These are phyloP conservation scores for Cercis canadensis DNA, from an alignment of 306 rosid genomes.

Conservation along the genomic window DNA sequence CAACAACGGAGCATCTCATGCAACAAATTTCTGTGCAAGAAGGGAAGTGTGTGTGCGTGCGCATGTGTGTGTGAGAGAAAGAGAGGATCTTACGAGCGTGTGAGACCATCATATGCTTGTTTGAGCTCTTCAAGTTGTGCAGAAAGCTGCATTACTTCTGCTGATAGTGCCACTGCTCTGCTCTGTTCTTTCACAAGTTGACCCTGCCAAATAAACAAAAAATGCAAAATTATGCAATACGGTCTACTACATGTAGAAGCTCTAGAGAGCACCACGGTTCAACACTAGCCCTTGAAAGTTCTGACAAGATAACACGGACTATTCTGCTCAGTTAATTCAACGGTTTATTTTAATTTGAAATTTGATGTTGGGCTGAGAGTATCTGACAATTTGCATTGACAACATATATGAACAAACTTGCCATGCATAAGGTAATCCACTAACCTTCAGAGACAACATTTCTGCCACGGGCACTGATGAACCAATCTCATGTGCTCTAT, in stretches of 20 bases:
- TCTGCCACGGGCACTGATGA: slow-evolving; percentile 59
- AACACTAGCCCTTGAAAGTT: slow-evolving; percentile 18
- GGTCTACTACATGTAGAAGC: slow-evolving; percentile 15
- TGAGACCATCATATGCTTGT: slow-evolving; percentile 78
- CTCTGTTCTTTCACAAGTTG: slow-evolving; percentile 84
- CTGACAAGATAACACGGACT: not conserved
- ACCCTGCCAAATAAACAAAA: slow-evolving; percentile 52
- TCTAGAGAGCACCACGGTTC: slow-evolving; percentile 24
- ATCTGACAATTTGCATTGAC: slow-evolving; percentile 22
- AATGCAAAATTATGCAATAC: slow-evolving; percentile 22
- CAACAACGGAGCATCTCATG: slow-evolving; percentile 1
- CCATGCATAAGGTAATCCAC: slow-evolving; percentile 27
- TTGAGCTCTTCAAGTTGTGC: slow-evolving; percentile 84
- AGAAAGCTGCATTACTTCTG: slow-evolving; percentile 87
- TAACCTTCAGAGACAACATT: slow-evolving; percentile 77
- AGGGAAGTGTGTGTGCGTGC: not conserved
- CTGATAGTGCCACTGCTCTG: slow-evolving; percentile 83
- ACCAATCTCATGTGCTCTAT: slow-evolving; percentile 42
- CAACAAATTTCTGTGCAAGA: slow-evolving; percentile 8
- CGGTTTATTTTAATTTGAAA: slow-evolving; percentile 12
- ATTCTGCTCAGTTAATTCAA: not conserved
- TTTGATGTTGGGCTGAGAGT: slow-evolving; percentile 5
- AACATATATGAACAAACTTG: slow-evolving; percentile 20
- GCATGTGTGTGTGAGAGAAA: not conserved
- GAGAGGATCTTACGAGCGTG: slow-evolving; percentile 65